A percentile compares a stretch with the other conserved stretches of the same genome.
These are phyloP conservation scores for Fusarium continuum DNA, from an alignment of 2,329 filamentous ascomycete genomes.

Conservation along the genomic window DNA sequence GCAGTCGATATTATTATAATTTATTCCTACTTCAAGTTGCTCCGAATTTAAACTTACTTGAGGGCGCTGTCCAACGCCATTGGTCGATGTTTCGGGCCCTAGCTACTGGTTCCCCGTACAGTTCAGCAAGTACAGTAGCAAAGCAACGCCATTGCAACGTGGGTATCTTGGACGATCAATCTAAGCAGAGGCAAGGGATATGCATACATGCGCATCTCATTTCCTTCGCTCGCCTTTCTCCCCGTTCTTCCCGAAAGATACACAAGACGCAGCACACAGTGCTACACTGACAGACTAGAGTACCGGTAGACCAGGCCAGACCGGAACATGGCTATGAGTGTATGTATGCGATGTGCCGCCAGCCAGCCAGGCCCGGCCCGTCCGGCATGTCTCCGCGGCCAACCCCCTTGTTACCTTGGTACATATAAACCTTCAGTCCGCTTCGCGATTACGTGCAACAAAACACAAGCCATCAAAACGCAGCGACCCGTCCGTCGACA, in stretches of 20 bases:
- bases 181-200: conserved; percentile 11
- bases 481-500: conserved; percentile 22
- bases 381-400: conserved; percentile 20
- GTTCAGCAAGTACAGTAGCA: too few relatives aligned
- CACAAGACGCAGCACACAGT: not conserved
- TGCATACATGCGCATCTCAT: conserved; percentile 17
- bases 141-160: not conserved
- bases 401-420: conserved; percentile 2
- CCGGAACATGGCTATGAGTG: not conserved
- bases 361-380: conserved; percentile 35
- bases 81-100: conserved; percentile 10
- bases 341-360: conserved; percentile 7
- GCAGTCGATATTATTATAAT: conserved; percentile 18
- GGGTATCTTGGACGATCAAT: not conserved
- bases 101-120: conserved; percentile 16
- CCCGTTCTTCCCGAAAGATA: conserved; percentile 8
- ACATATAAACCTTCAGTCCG: conserved; percentile 33
- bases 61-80: not conserved
- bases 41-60: conserved; percentile 14
- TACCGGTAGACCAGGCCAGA: not conserved
- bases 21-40: conserved; percentile 5
- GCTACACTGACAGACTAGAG: not conserved
- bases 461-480: conserved; percentile 24
- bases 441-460: conserved; percentile 15
- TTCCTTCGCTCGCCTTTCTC: not conserved